Evolutionary conservation across 2,329 filamentous ascomycete genomes (phyloP), one percentile per base, ranked within the genome.

Genomic region (Setomelanomma holmii): DNA sequence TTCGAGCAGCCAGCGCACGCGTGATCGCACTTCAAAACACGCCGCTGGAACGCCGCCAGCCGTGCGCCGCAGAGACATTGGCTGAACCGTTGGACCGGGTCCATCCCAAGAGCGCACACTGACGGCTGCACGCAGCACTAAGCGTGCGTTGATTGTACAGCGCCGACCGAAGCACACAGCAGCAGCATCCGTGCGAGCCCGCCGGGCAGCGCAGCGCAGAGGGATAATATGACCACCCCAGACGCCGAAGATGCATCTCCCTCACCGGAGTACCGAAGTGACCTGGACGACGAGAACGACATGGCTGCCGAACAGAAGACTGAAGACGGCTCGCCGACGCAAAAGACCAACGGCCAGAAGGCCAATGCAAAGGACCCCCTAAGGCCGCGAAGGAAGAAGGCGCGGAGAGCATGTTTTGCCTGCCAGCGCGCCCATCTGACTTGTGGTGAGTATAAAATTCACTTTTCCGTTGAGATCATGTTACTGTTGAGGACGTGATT

Each of bases 391-490:
- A 86, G 95, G 69, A 99, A 98, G 82, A 99, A 99, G 83, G 95
- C 95, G 33, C 86, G 93, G 64, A 85, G 95, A 75, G 95, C 95
- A 51, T 99, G 95, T 77, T 96, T 89, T 84, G 93, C 95, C 59
- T 99, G 95, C 77, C 95, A 99, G 79, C 85, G 93, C 76, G 95
- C 95, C 58, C 95, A 99, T 84, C 81, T 99, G 74, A 99, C 95
- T 61, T 99, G 95, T 81, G 93, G 95, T 98, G 89, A 84, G 93
- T 87, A 49, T 14, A 30, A 51, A 20, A 22, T 16, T 30, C 24
- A n/a, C 17, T 21, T 20, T 4, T 23, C 23, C 5, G 7, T 34
- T 14, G 24, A 30, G 7, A 33, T 27, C 6, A n/a, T n/a, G n/a
- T n/a, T n/a, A n/a, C n/a, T n/a, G n/a, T 30, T 30, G 27, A 30